Evolutionary conservation across 495 filamentous ascomycete species (phyloP), one percentile per base, ranked within the genome.

Genomic region (Penicillium lividum): DNA sequence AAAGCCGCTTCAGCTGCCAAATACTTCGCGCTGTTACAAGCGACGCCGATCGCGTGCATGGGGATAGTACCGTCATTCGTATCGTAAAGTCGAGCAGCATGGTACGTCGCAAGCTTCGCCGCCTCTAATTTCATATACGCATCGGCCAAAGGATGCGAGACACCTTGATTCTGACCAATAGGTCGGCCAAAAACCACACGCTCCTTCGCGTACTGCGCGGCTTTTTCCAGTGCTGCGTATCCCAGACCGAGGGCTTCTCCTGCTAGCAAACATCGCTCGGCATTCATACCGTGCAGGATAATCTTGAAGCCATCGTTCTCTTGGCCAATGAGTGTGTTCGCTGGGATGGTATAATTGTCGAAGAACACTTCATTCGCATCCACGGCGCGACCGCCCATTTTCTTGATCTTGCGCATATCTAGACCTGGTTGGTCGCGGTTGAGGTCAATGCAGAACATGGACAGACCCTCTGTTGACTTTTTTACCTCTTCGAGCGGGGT

Each of bases 301-400:
- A 89, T 89, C 60, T 85, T 85, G 78, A 92, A 92, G 4, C 89
- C 89, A 54, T 89, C 76, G 43, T 83, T 84, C 64, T 92, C 89
- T 25, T 81, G 60, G 3, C 89, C 89, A 44, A 92, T 86, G 4
- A 90, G 72, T 0, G 83, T 73, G 51, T 86, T 77, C 2, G 72
- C 78, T 0, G 85, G 80, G 9, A 92, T 82, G 4, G 64, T 55
- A 68, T 90, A 93, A 56, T 85, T 81, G 63, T 91, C 88, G 68
- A 92, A 92, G 75, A 92, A 93, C 1, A 92, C 86, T 69, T 92
- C 87, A 65, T 92, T 92, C 4, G 89, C 89, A 67, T 91, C 88
- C n/a, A 92, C 81, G 0, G 88, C 88, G 10, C 87, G 76, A 3
- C 87, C 87, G 30, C 89, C 89, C 89, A 92, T 91, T 65, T 92